Evolutionary conservation across 345 rosid species (phyloP).

Genomic region (Anacardium occidentale): DNA sequence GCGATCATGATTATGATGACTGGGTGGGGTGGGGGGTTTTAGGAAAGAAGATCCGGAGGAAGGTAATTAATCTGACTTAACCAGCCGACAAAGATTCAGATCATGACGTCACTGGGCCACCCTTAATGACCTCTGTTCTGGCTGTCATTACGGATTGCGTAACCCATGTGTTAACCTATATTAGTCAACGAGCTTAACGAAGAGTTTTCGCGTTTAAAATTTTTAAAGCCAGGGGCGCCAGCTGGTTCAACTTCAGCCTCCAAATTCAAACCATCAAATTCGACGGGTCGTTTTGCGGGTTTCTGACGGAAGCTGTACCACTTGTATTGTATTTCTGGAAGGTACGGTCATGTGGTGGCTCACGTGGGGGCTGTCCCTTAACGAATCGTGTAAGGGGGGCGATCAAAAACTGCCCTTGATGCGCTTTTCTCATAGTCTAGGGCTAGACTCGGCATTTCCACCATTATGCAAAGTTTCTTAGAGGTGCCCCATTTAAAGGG

Average conservation of each 20-base stretch:
- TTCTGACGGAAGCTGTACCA: background rate
- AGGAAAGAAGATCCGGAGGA: too few relatives aligned
- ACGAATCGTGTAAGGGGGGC: conserved; percentile 16
- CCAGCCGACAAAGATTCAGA: conserved; percentile 39
- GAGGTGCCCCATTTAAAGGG: too few relatives aligned
- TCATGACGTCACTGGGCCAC: conserved; percentile 27
- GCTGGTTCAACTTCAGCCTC: background rate
- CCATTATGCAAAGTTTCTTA: too few relatives aligned
- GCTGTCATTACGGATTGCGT: conserved; percentile 16
- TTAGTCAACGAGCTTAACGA: conserved; percentile 10
- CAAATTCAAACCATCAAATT: background rate
- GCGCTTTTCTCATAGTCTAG: too few relatives aligned
- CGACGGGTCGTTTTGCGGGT: conserved; percentile 15
- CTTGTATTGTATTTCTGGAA: conserved; percentile 10
- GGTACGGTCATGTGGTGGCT: conserved; percentile 20
- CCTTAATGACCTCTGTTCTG: background rate
- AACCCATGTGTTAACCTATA: conserved; percentile 18
- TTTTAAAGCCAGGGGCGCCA: conserved; percentile 25
- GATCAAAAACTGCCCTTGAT: too few relatives aligned
- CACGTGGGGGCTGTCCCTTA: conserved; percentile 19
- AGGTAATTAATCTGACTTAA: background rate
- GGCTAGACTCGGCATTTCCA: too few relatives aligned
- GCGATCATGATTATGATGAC: background rate
- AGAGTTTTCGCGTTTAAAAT: background rate
- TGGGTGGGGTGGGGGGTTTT: background rate